Percentiles rank a stretch among this genome's conserved stretches.
These are phyloP conservation scores for Penicillium paxilli DNA, from an alignment of 495 filamentous ascomycete species.

Conservation along the genomic window DNA sequence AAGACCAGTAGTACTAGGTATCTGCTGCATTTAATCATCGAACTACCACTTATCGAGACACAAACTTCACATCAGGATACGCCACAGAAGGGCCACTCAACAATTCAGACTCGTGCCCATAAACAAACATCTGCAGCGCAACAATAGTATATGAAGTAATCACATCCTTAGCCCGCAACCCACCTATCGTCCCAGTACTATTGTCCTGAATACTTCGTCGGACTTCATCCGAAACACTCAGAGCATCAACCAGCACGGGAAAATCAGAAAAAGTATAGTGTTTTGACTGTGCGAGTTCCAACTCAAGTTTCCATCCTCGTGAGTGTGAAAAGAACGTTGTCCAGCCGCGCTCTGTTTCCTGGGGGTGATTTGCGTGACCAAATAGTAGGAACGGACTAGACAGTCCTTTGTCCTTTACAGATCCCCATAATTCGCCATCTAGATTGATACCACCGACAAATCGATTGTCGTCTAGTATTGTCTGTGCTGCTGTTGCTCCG, in stretches of 20 bases:
- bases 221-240: slow-evolving; percentile 1
- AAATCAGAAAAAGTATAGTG: slow-evolving; percentile 31
- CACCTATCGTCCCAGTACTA: slow-evolving; percentile 3
- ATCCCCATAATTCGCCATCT: slow-evolving; percentile 44
- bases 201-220: background rate
- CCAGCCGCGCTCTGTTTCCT: slow-evolving; percentile 25
- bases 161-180: slow-evolving; percentile 1
- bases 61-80: slow-evolving; percentile 4
- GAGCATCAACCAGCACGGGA: slow-evolving; percentile 48
- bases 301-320: slow-evolving; percentile 26
- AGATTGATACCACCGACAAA: slow-evolving; percentile 48
- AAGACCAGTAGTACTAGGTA: too few relatives aligned
- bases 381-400: slow-evolving; percentile 32
- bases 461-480: slow-evolving; percentile 37
- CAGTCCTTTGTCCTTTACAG: slow-evolving; percentile 22
- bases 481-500: slow-evolving; percentile 48
- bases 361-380: slow-evolving; percentile 18
- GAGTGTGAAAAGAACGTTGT: slow-evolving; percentile 21
- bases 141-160: background rate
- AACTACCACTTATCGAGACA: background rate
- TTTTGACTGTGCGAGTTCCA: slow-evolving; percentile 19
- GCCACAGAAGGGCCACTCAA: slow-evolving; percentile 3
- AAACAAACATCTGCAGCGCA: background rate
- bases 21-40: too few relatives aligned
- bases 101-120: background rate